Base-by-base conservation (phyloP, 2,329 filamentous ascomycete species). In the Fusarium udum region DNA sequence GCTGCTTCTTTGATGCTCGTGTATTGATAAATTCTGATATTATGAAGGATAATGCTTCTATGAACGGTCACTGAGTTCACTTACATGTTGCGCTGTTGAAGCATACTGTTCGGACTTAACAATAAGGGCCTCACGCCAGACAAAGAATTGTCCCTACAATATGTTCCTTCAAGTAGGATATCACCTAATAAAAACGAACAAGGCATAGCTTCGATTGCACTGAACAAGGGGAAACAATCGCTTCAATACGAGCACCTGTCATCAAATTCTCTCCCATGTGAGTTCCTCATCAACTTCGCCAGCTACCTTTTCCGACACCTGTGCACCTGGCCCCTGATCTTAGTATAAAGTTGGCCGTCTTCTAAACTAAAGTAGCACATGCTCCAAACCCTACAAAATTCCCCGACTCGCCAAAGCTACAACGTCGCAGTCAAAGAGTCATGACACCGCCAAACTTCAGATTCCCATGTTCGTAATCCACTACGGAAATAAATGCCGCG, bases 311-410 rank as follows among this genome's bases (percentile, higher is more conserved):
- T 14, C 13, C 13, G 15, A 42, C 7, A n/a, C 22, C 12, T 26
- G 4, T 4, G 8, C 20, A 9, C 51, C 24, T 39, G 1, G 2
- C 3, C 4, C 3, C 10, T n/a, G 4, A 16, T 16, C 5, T 2
- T 10, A 18, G 24, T 0, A n/a, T 18, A 52, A 55, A n/a, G 24
- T 40, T 40, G 15, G 20, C 20, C 51, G 24, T 2, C 15, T 28
- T 10, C 15, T 28, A 8, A 15, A 6, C 16, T 15, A 46, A 31
- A n/a, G 10, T 8, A 26, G 6, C 14, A n/a, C 22, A n/a, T n/a
- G n/a, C n/a, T n/a, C n/a, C n/a, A n/a, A n/a, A n/a, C n/a, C n/a
- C 46, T 28, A 22, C 13, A 2, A 7, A 39, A 28, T 39, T 40
- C 24, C 11, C 28, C 20, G 32, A 22, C 18, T 31, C 36, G 58